Evolutionary conservation across 2,329 filamentous ascomycete species (phyloP), one percentile per base, ranked within the genome.

Genomic region (Salinomyces thailandicus): DNA sequence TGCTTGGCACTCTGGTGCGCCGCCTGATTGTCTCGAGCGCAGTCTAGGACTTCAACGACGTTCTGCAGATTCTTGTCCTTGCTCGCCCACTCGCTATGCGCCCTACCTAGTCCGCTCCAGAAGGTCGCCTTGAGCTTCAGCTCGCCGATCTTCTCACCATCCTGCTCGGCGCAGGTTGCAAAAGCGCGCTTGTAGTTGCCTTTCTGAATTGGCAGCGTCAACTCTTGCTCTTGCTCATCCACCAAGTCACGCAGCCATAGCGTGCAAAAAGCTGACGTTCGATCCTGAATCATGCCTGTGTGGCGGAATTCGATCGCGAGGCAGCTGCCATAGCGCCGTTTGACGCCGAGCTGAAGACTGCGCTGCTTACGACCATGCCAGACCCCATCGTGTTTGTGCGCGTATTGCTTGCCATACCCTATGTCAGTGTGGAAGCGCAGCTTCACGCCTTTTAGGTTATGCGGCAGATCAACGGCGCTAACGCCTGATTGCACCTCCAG

Each of bases 231-330:
- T 48, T 81, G 73, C 41, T 83, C 80, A 39, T 85, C 81, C 0
- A 68, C 61, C 0, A 85, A 63, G n/a, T 83, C 74, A 44, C 75
- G 73, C 13, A 84, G 64, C 80, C 80, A 84, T 2, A 82, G 60
- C 2, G 81, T 67, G 5, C 70, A 69, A 47, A 81, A 80, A 0
- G 75, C 79, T 2, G 68, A 61, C 0, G 72, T 75, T 38, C 68
- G 71, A 34, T 79, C 73, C 1, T 62, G 53, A 22, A 73, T 49
- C 33, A 71, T 36, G 5, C 63, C 63, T 39, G 73, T 67, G 28
- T 46, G 39, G 5, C 77, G 68, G 46, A 81, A 79, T 48, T 76
- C 70, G 16, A 78, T 53, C 3, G 77, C 54, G 19, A 77, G 50
- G 16, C 69, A 60, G 2, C 67, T 73, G 18, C 65, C 64, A 61